phyloP scores from a whole-genome alignment of 768 basidiomycete genomes.

The Boletus rubroflammeus region DNA sequence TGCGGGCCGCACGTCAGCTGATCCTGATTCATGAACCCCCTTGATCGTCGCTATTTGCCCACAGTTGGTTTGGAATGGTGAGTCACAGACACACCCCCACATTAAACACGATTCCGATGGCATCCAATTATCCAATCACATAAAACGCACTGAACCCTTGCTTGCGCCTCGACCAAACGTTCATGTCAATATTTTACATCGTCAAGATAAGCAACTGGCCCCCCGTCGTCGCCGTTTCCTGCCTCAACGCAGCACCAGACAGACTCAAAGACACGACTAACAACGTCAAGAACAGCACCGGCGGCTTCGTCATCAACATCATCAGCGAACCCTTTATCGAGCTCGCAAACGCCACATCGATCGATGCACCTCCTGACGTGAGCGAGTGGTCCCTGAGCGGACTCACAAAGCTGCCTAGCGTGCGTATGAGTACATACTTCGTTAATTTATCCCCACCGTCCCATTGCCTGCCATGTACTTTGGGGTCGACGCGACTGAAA shows the following conservation, averaged over 20 bases:
- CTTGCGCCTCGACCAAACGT: not conserved
- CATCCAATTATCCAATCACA: not conserved
- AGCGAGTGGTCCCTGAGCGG: slow-evolving; percentile 41
- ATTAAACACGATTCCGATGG: not conserved
- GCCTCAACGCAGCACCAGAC: slow-evolving; percentile 10
- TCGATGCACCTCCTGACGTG: slow-evolving; percentile 36
- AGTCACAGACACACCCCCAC: not conserved
- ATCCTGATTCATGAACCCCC: no score
- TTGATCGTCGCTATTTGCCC: not conserved
- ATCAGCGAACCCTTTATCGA: slow-evolving; percentile 49
- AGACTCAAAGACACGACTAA: slow-evolving; percentile 39
- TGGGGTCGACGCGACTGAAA: not conserved
- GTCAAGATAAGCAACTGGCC: slow-evolving; percentile 21
- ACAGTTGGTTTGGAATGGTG: slow-evolving; percentile 29
- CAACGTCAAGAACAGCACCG: slow-evolving; percentile 39
- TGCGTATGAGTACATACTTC: not conserved
- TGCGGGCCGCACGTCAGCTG: not conserved
- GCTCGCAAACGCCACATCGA: slow-evolving; percentile 35
- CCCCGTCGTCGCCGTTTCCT: slow-evolving; percentile 38
- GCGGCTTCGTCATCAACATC: slow-evolving; percentile 50
- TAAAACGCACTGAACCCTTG: not conserved
- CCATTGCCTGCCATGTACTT: not conserved
- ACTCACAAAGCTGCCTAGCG: slow-evolving; percentile 17
- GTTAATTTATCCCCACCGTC: no score
- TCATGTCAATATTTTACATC: not conserved